phyloP scores from a whole-genome alignment of 768 basidiomycete genomes.

The Cytidiella melzeri region DNA sequence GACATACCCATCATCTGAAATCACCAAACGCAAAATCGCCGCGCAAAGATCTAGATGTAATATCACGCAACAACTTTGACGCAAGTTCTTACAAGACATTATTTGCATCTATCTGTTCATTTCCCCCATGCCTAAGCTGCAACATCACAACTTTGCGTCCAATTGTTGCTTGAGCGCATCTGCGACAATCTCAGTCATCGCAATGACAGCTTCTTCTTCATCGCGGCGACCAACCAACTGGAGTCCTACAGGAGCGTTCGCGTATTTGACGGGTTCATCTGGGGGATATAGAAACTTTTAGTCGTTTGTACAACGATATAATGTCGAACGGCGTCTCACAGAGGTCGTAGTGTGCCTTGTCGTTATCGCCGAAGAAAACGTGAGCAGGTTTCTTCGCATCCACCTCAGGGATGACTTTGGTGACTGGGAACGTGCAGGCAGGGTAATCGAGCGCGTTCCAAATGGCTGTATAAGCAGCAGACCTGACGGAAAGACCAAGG shows the following conservation, averaged over 20 bases:
- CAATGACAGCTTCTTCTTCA: constrained; percentile 73
- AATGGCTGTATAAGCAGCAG: constrained; percentile 48
- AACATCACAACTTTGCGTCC: constrained; percentile 1
- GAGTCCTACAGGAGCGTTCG: constrained; percentile 53
- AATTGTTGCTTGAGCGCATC: constrained; percentile 35
- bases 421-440: constrained; percentile 56
- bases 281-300: neutral
- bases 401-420: constrained; percentile 45
- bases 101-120: too few relatives aligned
- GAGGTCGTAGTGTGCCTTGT: constrained; percentile 43
- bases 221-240: constrained; percentile 65
- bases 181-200: constrained; percentile 62
- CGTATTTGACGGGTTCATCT: constrained; percentile 56
- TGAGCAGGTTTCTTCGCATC: constrained; percentile 43
- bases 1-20: too few relatives aligned
- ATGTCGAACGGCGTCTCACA: constrained; percentile 35
- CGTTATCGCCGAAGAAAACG: constrained; percentile 41
- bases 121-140: too few relatives aligned
- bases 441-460: constrained; percentile 70
- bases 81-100: too few relatives aligned
- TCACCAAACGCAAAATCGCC: too few relatives aligned
- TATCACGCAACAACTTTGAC: too few relatives aligned
- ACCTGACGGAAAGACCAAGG: constrained; percentile 26
- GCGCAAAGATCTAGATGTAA: too few relatives aligned
- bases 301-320: neutral